These are phyloP conservation scores for Yamadazyma takamatsuzukensis DNA, from an alignment of 805 yeast genomes.

Conservation along the genomic window DNA sequence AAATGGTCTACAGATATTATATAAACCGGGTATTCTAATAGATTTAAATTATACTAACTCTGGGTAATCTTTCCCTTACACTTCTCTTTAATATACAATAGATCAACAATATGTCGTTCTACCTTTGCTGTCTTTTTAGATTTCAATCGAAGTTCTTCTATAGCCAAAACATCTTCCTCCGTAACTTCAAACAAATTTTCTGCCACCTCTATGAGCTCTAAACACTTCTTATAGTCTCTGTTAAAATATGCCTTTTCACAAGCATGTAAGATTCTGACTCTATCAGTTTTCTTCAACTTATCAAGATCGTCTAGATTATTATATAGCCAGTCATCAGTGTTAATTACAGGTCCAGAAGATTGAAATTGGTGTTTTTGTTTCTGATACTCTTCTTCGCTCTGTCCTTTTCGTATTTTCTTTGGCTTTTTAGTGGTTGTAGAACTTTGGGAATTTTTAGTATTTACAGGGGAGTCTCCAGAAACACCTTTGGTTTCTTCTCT, in stretches of 20 bases:
- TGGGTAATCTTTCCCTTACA: constrained; percentile 29
- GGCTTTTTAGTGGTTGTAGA: no score
- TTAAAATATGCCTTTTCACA: constrained; percentile 62
- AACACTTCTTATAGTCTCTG: constrained; percentile 50
- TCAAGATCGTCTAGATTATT: constrained; percentile 23
- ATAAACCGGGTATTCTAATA: no score
- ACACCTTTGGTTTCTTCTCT: no score
- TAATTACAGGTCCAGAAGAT: constrained; percentile 54
- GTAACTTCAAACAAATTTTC: constrained; percentile 26
- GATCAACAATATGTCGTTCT: constrained; percentile 49
- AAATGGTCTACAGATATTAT: no score
- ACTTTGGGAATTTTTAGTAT: no score
- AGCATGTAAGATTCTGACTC: constrained; percentile 53
- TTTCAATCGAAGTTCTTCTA: constrained; percentile 12
- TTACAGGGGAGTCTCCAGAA: no score
- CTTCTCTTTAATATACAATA: constrained; percentile 39
- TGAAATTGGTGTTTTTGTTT: constrained; percentile 50
- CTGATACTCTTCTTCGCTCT: constrained; percentile 59
- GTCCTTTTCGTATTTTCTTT: constrained; percentile 52
- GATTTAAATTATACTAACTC: no score
- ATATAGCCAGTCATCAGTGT: constrained; percentile 43
- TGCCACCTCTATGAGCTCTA: constrained; percentile 39
- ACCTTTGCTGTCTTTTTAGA: constrained; percentile 31
- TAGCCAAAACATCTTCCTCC: constrained; percentile 16
- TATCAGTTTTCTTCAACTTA: constrained; percentile 44